phyloP scores from a whole-genome alignment of 2,329 filamentous ascomycete species.

The Aschersonia sp. region DNA sequence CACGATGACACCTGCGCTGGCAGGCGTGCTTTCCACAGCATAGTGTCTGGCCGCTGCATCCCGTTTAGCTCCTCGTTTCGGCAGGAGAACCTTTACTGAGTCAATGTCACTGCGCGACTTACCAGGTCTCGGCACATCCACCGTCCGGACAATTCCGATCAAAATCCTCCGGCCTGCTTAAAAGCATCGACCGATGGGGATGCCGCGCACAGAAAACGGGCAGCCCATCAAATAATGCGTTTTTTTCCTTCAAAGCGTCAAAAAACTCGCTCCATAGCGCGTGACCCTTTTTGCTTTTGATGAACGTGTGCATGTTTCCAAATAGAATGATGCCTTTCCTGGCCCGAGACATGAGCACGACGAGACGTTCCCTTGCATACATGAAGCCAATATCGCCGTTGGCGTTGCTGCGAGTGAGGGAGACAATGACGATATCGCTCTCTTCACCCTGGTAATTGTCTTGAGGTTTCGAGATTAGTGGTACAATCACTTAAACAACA shows the following conservation, averaged over 20 bases:
- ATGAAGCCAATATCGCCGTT: constrained; percentile 58
- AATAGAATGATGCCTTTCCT: constrained; percentile 53
- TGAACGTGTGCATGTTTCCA: constrained; percentile 55
- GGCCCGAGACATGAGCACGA: constrained; percentile 56
- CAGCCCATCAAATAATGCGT: constrained; percentile 44
- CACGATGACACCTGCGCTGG: constrained; percentile 44
- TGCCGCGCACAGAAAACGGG: constrained; percentile 48
- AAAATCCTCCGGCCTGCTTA: constrained; percentile 43
- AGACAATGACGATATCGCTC: constrained; percentile 55
- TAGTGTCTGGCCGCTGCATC: constrained; percentile 29
- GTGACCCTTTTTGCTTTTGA: constrained; percentile 27
- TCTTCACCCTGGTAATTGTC: constrained; percentile 75
- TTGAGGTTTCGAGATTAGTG: constrained; percentile 11
- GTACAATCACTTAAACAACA: neutral
- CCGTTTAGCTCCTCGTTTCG: constrained; percentile 3
- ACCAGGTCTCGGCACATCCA: constrained; percentile 53
- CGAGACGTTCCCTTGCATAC: constrained; percentile 47
- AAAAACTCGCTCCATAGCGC: constrained; percentile 44
- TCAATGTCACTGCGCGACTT: constrained; percentile 11
- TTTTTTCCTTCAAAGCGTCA: constrained; percentile 32
- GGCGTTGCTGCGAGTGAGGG: constrained; percentile 52
- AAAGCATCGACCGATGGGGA: constrained; percentile 27
- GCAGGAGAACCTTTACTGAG: neutral
- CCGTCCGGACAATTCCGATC: constrained; percentile 50
- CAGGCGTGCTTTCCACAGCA: constrained; percentile 47